A percentile compares a stretch with the other conserved stretches of the same genome.
Evolutionary conservation across 768 basidiomycete genomes (phyloP).

Genomic region (Scleroderma citrinum): DNA sequence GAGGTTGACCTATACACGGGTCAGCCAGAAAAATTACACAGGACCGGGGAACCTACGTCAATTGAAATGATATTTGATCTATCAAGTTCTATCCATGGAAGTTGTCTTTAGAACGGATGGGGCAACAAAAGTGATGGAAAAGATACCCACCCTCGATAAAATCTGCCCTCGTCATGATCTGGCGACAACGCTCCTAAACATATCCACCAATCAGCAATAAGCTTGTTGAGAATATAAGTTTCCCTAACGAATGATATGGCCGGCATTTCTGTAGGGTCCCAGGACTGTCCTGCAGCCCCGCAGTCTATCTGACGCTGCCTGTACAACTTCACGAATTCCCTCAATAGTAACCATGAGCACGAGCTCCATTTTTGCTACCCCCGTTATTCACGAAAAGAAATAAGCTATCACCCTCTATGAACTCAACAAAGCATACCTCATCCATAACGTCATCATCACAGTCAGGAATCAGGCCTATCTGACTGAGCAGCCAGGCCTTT

Average conservation of each 20-base stretch:
- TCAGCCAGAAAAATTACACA: slow-evolving; percentile 1
- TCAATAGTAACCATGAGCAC: slow-evolving; percentile 75
- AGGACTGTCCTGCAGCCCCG: slow-evolving; percentile 32
- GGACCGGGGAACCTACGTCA: slow-evolving; percentile 44
- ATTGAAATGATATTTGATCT: slow-evolving; percentile 70
- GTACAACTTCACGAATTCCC: slow-evolving; percentile 62
- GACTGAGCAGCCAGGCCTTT: slow-evolving; percentile 73
- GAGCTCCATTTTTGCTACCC: slow-evolving; percentile 73
- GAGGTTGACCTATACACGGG: slow-evolving; percentile 50
- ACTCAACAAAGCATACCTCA: slow-evolving; percentile 47
- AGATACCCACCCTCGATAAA: slow-evolving; percentile 62
- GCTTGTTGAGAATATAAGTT: neutral
- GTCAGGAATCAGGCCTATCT: slow-evolving; percentile 74
- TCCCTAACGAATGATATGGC: slow-evolving; percentile 51
- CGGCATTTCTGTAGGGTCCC: slow-evolving; percentile 51
- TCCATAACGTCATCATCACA: slow-evolving; percentile 88
- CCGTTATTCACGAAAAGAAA: neutral
- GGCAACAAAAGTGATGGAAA: neutral
- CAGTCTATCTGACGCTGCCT: slow-evolving; percentile 42
- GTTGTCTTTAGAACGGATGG: neutral
- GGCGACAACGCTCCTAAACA: slow-evolving; percentile 59
- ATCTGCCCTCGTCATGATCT: slow-evolving; percentile 82
- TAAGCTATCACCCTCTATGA: neutral
- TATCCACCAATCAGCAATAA: slow-evolving; percentile 1
- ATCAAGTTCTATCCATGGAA: slow-evolving; percentile 47